Evolutionary conservation across 345 rosid genomes (phyloP).

Genomic region (Orychophragmus violaceus): DNA sequence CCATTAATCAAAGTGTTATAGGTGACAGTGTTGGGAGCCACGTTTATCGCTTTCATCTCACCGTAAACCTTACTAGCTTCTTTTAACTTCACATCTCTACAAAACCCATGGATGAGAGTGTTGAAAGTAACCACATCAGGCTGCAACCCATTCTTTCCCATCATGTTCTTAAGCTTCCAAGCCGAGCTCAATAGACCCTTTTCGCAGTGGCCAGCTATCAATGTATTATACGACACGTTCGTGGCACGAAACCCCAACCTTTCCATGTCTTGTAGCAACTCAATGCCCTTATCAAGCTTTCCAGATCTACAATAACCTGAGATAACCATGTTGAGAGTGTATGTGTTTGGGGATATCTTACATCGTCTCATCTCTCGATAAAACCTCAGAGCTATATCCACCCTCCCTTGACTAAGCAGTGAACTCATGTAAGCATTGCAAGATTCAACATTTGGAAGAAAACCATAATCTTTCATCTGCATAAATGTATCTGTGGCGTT

Average conservation of each 20-base stretch:
- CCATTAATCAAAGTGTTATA: constrained; percentile 77
- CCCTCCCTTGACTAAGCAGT: constrained; percentile 45
- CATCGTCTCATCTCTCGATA: constrained; percentile 58
- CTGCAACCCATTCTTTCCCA: constrained; percentile 45
- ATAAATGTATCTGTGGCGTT: constrained; percentile 50
- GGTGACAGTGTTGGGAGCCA: constrained; percentile 55
- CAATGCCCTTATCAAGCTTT: constrained; percentile 56
- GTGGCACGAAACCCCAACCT: constrained; percentile 46
- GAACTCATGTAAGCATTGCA: constrained; percentile 83
- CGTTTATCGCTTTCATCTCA: constrained; percentile 57
- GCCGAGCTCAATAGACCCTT: constrained; percentile 65
- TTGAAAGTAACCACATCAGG: constrained; percentile 66
- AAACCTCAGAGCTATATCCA: constrained; percentile 55
- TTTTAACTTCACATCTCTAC: constrained; percentile 44
- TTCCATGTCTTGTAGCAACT: constrained; percentile 51
- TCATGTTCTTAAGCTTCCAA: constrained; percentile 49
- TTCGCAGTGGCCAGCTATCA: constrained; percentile 64
- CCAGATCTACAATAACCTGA: constrained; percentile 54
- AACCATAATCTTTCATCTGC: constrained; percentile 64
- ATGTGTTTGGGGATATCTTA: constrained; percentile 69
- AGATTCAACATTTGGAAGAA: constrained; percentile 61
- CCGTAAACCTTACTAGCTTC: constrained; percentile 58
- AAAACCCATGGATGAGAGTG: constrained; percentile 60
- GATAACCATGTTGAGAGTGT: constrained; percentile 69
- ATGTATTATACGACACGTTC: constrained; percentile 51